A percentile compares a stretch with the other conserved stretches of the same genome.
Conservation (phyloP, 495 filamentous ascomycete genomes). For the Hypomontagnella monticulosa region DNA sequence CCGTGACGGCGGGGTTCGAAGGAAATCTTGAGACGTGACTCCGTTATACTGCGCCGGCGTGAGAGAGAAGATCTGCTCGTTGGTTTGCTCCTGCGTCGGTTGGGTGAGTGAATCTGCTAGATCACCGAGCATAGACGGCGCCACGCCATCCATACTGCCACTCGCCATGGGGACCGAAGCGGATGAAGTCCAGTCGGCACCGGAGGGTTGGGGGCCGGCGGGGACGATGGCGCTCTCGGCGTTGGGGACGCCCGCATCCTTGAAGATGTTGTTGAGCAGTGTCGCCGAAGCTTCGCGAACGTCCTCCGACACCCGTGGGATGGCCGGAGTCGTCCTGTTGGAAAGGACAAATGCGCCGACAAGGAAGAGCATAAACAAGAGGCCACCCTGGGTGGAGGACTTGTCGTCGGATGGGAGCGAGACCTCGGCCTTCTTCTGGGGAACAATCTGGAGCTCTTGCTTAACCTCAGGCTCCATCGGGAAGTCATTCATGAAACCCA, state of each 20-base stretch:
- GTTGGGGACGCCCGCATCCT: slow-evolving; percentile 73
- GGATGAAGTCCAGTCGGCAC: slow-evolving; percentile 57
- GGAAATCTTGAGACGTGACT: slow-evolving; percentile 76
- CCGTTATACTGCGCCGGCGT: slow-evolving; percentile 90
- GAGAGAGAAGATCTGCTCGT: slow-evolving; percentile 87
- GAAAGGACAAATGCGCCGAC: slow-evolving; percentile 97
- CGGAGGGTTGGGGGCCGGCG: slow-evolving; percentile 61
- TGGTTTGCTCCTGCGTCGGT: slow-evolving; percentile 85
- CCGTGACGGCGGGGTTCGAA: slow-evolving; percentile 58
- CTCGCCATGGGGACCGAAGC: slow-evolving; percentile 61
- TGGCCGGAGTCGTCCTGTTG: slow-evolving; percentile 71
- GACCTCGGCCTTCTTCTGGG: slow-evolving; percentile 66
- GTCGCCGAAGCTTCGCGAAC: slow-evolving; percentile 91
- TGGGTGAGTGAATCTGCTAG: slow-evolving; percentile 77
- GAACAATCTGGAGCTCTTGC: slow-evolving; percentile 64
- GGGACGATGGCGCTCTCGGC: slow-evolving; percentile 55
- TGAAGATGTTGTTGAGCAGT: slow-evolving; percentile 87
- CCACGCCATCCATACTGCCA: slow-evolving; percentile 62
- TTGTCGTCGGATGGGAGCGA: slow-evolving; percentile 67
- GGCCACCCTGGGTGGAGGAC: slow-evolving; percentile 68
- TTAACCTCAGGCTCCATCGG: slow-evolving; percentile 62
- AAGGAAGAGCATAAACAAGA: slow-evolving; percentile 87
- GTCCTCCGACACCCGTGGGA: slow-evolving; percentile 91
- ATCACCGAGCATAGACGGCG: slow-evolving; percentile 74
- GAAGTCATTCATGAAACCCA: slow-evolving; percentile 75